phyloP scores from a whole-genome alignment of 1,284 basidiomycete genomes.

The Phaffia rhodozyma region DNA sequence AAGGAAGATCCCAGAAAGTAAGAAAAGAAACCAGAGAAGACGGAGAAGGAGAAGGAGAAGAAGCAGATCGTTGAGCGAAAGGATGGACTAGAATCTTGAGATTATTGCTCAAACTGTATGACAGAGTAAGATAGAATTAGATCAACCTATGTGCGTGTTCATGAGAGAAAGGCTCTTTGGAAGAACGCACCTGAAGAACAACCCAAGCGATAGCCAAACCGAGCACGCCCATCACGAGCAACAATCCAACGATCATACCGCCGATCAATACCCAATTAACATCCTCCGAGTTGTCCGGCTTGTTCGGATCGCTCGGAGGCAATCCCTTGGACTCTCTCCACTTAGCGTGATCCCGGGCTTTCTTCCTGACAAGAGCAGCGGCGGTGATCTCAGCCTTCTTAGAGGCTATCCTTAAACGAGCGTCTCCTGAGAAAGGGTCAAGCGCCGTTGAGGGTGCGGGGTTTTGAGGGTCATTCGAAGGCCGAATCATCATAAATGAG shows the following conservation, averaged over 20 bases:
- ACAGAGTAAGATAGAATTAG: too few species aligned
- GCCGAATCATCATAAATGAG: conserved; percentile 53
- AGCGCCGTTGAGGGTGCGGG: conserved; percentile 31
- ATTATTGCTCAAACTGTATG: too few species aligned
- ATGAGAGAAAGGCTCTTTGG: too few species aligned
- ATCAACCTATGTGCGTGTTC: too few species aligned
- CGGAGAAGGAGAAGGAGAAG: too few species aligned
- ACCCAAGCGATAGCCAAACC: conserved; percentile 22
- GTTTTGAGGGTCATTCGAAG: conserved; percentile 28
- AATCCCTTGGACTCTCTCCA: conserved; percentile 22
- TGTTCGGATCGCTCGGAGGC: conserved; percentile 16
- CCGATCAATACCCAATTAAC: conserved; percentile 21
- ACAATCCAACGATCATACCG: conserved; percentile 21
- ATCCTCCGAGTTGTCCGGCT: conserved; percentile 7
- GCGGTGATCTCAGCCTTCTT: conserved; percentile 5
- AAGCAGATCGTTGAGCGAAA: too few species aligned
- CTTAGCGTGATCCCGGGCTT: neutral
- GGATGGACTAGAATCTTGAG: too few species aligned
- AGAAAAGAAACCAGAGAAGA: too few species aligned
- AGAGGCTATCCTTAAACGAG: conserved; percentile 34
- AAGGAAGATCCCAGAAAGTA: too few species aligned
- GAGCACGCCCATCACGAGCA: conserved; percentile 23
- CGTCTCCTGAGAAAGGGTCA: conserved; percentile 43
- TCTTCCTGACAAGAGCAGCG: neutral
- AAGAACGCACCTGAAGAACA: conserved; percentile 20